These are phyloP conservation scores for Colletotrichum liriopes DNA, from an alignment of 2,329 filamentous ascomycete genomes.

Conservation along the genomic window DNA sequence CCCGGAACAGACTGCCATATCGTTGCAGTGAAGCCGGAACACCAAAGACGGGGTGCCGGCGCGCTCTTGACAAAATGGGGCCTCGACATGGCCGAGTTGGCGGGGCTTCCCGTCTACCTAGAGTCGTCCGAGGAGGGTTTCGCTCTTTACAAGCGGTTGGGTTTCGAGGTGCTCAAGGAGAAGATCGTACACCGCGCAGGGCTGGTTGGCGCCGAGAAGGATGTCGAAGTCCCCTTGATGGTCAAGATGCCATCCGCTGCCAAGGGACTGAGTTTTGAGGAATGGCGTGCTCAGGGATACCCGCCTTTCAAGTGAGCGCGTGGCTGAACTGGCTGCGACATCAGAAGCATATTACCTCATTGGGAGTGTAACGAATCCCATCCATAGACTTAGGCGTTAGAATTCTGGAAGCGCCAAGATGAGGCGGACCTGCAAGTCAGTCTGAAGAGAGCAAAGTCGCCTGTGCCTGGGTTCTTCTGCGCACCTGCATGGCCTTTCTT, in stretches of 20 bases:
- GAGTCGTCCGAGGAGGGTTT: conserved; percentile 60
- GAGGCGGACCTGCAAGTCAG: conserved; percentile 21
- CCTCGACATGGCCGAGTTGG: conserved; percentile 52
- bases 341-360: background rate
- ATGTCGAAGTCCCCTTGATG: conserved; percentile 60
- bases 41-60: conserved; percentile 61
- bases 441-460: conserved; percentile 19
- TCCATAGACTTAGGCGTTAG: background rate
- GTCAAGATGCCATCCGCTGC: conserved; percentile 57
- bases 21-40: conserved; percentile 60
- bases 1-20: conserved; percentile 55
- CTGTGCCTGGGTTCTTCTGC: conserved; percentile 23
- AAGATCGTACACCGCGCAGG: conserved; percentile 57
- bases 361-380: background rate
- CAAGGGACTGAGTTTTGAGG: conserved; percentile 52
- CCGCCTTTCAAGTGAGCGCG: conserved; percentile 34
- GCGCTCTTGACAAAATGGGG: conserved; percentile 59
- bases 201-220: conserved; percentile 52
- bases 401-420: background rate
- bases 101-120: conserved; percentile 60
- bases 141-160: conserved; percentile 61
- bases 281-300: conserved; percentile 49
- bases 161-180: conserved; percentile 58
- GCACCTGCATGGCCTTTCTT: conserved; percentile 29
- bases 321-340: conserved; percentile 8